Conservation (phyloP, 768 basidiomycete genomes). For the Phanerodontia chrysosporium region DNA sequence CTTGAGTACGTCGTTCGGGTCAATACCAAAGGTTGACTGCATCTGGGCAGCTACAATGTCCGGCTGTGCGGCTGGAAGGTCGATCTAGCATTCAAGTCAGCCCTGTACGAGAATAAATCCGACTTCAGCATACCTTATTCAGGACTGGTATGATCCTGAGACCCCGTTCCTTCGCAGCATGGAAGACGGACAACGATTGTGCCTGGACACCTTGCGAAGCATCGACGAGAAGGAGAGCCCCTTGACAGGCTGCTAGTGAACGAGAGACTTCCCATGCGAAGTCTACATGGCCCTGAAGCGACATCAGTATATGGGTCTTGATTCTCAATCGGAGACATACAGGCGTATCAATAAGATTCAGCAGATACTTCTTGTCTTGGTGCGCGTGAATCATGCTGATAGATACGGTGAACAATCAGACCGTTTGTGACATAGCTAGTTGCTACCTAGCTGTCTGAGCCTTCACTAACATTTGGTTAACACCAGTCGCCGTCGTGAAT, state of each 20-base stretch:
- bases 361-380: constrained; percentile 55
- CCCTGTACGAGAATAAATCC: not conserved
- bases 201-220: constrained; percentile 98
- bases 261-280: constrained; percentile 97
- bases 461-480: constrained; percentile 55
- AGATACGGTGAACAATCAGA: constrained; percentile 14
- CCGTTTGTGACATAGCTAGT: constrained; percentile 4
- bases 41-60: constrained; percentile 79
- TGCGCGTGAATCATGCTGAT: constrained; percentile 73
- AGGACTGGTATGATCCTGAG: constrained; percentile 85
- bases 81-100: constrained; percentile 52
- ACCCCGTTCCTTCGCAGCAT: constrained; percentile 78
- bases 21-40: constrained; percentile 75
- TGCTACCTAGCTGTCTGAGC: constrained; percentile 94
- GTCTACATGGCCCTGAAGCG: constrained; percentile 84
- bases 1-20: constrained; percentile 65
- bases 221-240: constrained; percentile 81
- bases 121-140: constrained; percentile 63
- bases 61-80: constrained; percentile 85
- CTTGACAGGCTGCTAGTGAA: constrained; percentile 90
- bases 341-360: constrained; percentile 97
- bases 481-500: not conserved
- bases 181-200: constrained; percentile 93
- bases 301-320: not conserved
- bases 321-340: constrained; percentile 31